Evolutionary conservation across 345 rosid genomes (phyloP).

Genomic region (Eucalyptus urophylla): DNA sequence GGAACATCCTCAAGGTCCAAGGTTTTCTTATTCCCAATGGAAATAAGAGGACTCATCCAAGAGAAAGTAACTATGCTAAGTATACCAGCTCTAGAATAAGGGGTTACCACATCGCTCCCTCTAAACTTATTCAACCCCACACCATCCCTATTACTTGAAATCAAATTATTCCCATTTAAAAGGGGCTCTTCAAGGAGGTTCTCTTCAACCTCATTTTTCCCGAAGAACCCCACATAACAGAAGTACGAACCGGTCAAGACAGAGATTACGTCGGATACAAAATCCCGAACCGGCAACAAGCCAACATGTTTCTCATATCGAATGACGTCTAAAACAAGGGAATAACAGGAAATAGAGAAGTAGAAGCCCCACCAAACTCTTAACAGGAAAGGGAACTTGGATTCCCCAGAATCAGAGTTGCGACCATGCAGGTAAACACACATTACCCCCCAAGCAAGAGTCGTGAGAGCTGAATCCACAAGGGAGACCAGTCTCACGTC

Average conservation of each 20-base stretch:
- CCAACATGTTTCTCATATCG: neutral
- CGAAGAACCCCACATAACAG: slow-evolving; percentile 30
- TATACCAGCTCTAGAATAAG: slow-evolving; percentile 7
- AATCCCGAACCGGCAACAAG: slow-evolving; percentile 1
- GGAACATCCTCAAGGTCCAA: slow-evolving; percentile 64
- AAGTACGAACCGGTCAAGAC: slow-evolving; percentile 26
- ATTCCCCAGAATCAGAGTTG: slow-evolving; percentile 1
- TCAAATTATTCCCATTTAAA: slow-evolving; percentile 2
- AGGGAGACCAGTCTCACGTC: slow-evolving; percentile 18
- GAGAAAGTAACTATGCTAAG: slow-evolving; percentile 26
- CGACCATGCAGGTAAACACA: slow-evolving; percentile 14
- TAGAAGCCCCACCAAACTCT: slow-evolving; percentile 52
- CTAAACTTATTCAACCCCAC: neutral
- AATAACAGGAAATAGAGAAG: slow-evolving; percentile 23
- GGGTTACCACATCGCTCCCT: slow-evolving; percentile 9
- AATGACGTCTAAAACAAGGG: slow-evolving; percentile 19
- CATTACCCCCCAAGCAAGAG: slow-evolving; percentile 34
- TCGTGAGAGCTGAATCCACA: slow-evolving; percentile 18
- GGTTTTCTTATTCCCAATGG: slow-evolving; percentile 39
- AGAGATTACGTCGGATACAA: slow-evolving; percentile 25
- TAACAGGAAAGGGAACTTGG: slow-evolving; percentile 18
- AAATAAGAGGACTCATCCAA: slow-evolving; percentile 56
- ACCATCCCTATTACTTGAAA: neutral
- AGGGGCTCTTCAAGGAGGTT: slow-evolving; percentile 21
- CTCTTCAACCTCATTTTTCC: slow-evolving; percentile 10